phyloP scores from a whole-genome alignment of 2,329 filamentous ascomycete genomes.

The Pestalotiopsis sp. region DNA sequence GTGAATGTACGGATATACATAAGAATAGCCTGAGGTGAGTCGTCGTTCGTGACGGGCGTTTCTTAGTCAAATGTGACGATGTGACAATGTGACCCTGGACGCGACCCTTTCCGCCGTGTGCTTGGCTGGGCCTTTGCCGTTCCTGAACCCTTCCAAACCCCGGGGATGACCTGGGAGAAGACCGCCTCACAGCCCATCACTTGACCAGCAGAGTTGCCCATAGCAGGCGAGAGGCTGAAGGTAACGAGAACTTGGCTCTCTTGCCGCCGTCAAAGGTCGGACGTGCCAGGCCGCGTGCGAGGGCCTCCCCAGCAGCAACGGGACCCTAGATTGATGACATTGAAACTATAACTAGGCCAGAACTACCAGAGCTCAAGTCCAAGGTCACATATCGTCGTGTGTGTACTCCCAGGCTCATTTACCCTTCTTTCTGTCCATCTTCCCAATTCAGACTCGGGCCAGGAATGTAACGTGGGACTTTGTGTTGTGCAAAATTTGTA shows the following conservation, averaged over 20 bases:
- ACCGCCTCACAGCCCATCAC: not conserved
- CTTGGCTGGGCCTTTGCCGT: not conserved
- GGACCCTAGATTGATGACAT: not conserved
- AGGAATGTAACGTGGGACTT: slow-evolving; percentile 6
- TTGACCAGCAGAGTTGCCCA: not conserved
- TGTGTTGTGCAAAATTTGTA: slow-evolving; percentile 1
- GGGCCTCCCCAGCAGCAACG: not conserved
- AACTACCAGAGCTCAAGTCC: not conserved
- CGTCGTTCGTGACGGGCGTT: not conserved
- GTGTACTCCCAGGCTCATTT: not conserved
- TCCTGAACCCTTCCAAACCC: not conserved
- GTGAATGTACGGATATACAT: not conserved
- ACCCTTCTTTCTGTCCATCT: not conserved
- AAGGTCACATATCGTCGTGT: not conserved
- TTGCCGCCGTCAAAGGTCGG: slow-evolving; percentile 1
- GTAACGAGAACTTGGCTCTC: not conserved
- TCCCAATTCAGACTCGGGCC: not conserved
- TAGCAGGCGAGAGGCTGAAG: slow-evolving; percentile 2
- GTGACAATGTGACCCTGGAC: slow-evolving; percentile 1
- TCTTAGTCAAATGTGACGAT: slow-evolving; percentile 4
- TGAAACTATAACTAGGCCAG: not conserved
- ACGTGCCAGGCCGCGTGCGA: not conserved
- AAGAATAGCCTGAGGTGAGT: not conserved
- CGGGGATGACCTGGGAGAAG: not conserved
- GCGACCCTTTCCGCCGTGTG: slow-evolving; percentile 5